phyloP scores from a whole-genome alignment of 2,329 filamentous ascomycete species.

The Talaromyces marneffei region DNA sequence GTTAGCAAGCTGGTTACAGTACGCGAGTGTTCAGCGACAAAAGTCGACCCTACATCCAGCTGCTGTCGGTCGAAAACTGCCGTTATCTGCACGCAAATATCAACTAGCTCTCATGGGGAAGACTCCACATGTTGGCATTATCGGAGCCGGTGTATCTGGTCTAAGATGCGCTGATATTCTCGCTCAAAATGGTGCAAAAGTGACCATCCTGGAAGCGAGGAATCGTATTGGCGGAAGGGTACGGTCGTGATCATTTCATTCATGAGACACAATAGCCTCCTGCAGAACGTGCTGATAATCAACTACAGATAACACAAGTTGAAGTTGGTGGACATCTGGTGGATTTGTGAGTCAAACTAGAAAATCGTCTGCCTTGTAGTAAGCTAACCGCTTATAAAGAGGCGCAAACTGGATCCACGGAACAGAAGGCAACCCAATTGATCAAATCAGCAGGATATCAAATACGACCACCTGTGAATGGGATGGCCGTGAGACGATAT shows the following conservation, averaged over 20 bases:
- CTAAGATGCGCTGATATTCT: conserved; percentile 56
- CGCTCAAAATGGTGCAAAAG: conserved; percentile 49
- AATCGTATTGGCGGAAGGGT: conserved; percentile 55
- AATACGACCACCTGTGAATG: conserved; percentile 47
- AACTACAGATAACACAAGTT: conserved; percentile 45
- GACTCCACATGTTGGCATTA: conserved; percentile 49
- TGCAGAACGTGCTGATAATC: neutral
- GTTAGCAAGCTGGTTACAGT: conserved; percentile 8
- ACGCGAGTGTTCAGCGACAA: neutral
- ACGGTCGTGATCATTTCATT: conserved; percentile 18
- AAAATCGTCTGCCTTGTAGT: neutral
- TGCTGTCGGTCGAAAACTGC: conserved; percentile 15
- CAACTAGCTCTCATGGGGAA: conserved; percentile 28
- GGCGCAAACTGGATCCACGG: conserved; percentile 64
- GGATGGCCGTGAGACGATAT: conserved; percentile 47
- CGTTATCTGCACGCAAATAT: conserved; percentile 10
- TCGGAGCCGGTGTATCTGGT: conserved; percentile 57
- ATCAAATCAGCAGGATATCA: conserved; percentile 50
- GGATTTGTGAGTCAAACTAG: conserved; percentile 44
- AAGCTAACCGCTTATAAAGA: conserved; percentile 30
- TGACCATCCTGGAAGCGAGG: conserved; percentile 57
- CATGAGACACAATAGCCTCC: conserved; percentile 9
- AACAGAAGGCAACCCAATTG: conserved; percentile 54
- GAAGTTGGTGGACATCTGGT: conserved; percentile 46
- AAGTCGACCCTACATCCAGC: conserved; percentile 6